Percentiles rank a stretch among this genome's conserved stretches.
phyloP scores from a whole-genome alignment of 1,284 basidiomycete genomes.

The Heterobasidion occidentale region DNA sequence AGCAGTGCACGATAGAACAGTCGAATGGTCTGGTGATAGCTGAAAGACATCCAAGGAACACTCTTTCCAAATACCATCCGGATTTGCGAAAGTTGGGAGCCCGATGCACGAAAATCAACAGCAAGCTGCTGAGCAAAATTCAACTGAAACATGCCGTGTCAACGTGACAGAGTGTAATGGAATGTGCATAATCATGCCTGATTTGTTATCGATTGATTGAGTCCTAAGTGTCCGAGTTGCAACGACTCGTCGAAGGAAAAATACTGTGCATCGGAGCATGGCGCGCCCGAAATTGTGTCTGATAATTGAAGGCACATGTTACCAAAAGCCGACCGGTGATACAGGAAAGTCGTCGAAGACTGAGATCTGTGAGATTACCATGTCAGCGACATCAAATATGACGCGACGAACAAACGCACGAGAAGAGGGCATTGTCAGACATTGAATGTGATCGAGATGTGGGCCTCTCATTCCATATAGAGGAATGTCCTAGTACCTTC shows the following conservation, averaged over 20 bases:
- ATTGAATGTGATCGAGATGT: not conserved
- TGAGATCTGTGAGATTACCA: not conserved
- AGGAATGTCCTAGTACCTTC: not conserved
- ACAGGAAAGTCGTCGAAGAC: not conserved
- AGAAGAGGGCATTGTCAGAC: not conserved
- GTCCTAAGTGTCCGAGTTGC: not conserved
- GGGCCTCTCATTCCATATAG: not conserved
- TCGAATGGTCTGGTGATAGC: too few species aligned
- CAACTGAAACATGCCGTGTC: slow-evolving; percentile 1
- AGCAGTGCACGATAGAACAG: not conserved
- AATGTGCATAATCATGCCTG: not conserved
- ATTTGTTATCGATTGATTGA: not conserved
- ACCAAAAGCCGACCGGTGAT: not conserved
- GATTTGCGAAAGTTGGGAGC: slow-evolving; percentile 1
- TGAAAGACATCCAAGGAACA: too few species aligned
- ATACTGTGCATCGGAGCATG: not conserved
- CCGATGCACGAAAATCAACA: slow-evolving; percentile 5
- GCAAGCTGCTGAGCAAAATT: slow-evolving; percentile 11
- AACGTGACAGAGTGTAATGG: not conserved
- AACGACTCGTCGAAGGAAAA: not conserved
- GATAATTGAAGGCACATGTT: not conserved
- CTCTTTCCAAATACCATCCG: too few species aligned
- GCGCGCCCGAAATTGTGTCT: not conserved
- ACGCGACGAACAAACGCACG: not conserved
- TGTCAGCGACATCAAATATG: too few species aligned